Conservation (phyloP, 345 rosid species). For the Rhodomyrtus tomentosa region DNA sequence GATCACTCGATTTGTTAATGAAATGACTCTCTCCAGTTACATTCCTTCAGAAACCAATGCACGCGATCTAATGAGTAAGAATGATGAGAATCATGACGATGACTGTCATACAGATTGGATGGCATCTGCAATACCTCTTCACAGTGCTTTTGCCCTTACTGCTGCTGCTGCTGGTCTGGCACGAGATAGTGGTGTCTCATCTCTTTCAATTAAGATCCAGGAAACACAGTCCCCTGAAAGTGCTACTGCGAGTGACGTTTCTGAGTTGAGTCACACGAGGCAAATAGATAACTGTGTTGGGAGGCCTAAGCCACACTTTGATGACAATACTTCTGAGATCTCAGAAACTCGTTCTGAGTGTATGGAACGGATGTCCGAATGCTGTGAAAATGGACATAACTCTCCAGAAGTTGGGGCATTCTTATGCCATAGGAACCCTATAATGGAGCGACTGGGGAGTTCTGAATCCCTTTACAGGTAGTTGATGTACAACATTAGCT, state of each 20-base stretch:
- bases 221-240: constrained; percentile 67
- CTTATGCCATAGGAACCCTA: constrained; percentile 23
- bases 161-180: constrained; percentile 81
- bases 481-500: neutral
- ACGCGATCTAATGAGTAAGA: constrained; percentile 25
- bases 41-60: constrained; percentile 26
- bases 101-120: constrained; percentile 49
- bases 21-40: constrained; percentile 46
- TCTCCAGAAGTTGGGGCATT: constrained; percentile 53
- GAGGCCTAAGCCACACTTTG: constrained; percentile 30
- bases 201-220: constrained; percentile 27
- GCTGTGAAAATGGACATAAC: constrained; percentile 39
- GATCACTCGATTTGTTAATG: constrained; percentile 70
- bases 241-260: constrained; percentile 44
- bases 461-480: constrained; percentile 78
- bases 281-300: constrained; percentile 49
- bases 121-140: constrained; percentile 73
- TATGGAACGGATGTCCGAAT: constrained; percentile 36
- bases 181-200: constrained; percentile 45
- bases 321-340: constrained; percentile 61
- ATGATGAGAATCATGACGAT: constrained; percentile 16
- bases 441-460: constrained; percentile 56
- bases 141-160: constrained; percentile 56
- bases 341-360: constrained; percentile 46
- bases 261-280: constrained; percentile 48